Base-by-base conservation (phyloP, 1,284 basidiomycete genomes). In the Rhodotorula sp. region DNA sequence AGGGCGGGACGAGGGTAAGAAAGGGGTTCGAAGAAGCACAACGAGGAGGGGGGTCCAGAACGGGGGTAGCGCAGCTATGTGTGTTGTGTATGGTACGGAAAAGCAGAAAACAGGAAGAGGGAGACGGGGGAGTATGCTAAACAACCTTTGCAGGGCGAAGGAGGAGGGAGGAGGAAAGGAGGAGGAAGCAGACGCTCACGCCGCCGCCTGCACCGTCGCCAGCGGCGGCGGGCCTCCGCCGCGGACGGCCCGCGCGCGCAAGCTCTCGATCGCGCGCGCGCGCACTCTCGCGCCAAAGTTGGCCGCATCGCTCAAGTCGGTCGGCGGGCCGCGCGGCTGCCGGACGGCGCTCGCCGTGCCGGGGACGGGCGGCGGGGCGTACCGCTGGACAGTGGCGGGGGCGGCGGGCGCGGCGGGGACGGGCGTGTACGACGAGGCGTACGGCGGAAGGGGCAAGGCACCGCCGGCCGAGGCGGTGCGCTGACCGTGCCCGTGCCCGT, bases 251-350 rank as follows among this genome's bases (percentile, higher is more conserved):
- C 37, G 21, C 63, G 41, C 54, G 27, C 39, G 17, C 41, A 67
- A 32, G 25, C 58, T 57, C 58, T 36, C 61, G 17, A 67, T 37
- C 41, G 70, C 70, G 53, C 19, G 21, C 29, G 39, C 41, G 27
- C 70, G 32, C 29, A 69, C 41, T 19, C 72, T 57, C 44, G 56
- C 12, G 27, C 62, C 54, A 25, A 71, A 74, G 61, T 74, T 74
- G 19, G 46, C 36, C 10, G n/a, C 55, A 27, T 29, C 53, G 27
- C 27, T 56, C 12, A 69, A 37, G 29, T 70, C 64, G n/a, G 64
- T 66, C 15, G 72, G 69, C n/a, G 72, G 72, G 15, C 69, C 69
- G 46, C 62, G 62, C 36, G 72, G 72, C 48, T 74, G 72, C 7
- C 72, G 55, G 4, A 48, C 50, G 6, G 69, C 69, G 39, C 55